Evolutionary conservation across 2,329 filamentous ascomycete species (phyloP), one percentile per base, ranked within the genome.

Genomic region (Penicillium sp.): DNA sequence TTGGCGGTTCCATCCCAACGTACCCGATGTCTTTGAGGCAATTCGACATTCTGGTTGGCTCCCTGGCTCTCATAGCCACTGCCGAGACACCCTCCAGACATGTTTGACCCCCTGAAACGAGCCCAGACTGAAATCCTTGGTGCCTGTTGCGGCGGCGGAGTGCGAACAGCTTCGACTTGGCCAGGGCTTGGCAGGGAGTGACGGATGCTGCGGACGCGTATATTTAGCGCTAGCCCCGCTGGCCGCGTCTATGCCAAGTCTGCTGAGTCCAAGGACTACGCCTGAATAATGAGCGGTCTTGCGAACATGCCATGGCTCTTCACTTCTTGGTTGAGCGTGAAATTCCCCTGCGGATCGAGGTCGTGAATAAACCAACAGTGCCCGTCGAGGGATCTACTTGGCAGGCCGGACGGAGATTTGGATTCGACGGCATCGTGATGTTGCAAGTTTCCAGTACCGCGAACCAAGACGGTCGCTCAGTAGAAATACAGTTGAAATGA

Each of bases 211-310:
- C 14, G 59, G 62, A 35, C 55, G 52, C 39, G 51, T 45, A 54
- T 20, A 20, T 43, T 28, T 22, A 54, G 28, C 20, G 39, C 42
- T 55, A 43, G 54, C 43, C 50, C 54, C 54, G 38, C 54, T 47
- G 59, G 55, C 50, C 59, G 56, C 59, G 59, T 59, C 51, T 53
- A 41, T 53, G 55, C 54, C 58, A 60, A 60, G 54, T 47, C 34
- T 20, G 20, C 11, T n/a, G 39, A 34, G 35, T 37, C 34, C 38
- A 34, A 31, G 25, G 31, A 35, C 28, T 49, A 28, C 31, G 22
- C n/a, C 14, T 14, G 10, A 14, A 20, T 20, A n/a, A 20, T 12
- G 47, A 49, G 10, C 31, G 8, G 47, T 17, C n/a, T 35, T n/a
- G 28, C 15, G 31, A 49, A 35, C n/a, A n/a, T 1, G 28, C 15